Percentiles rank a stretch among this genome's conserved stretches.
These are phyloP conservation scores for Daldinia eschscholtzii DNA, from an alignment of 2,329 filamentous ascomycete species.

Conservation along the genomic window DNA sequence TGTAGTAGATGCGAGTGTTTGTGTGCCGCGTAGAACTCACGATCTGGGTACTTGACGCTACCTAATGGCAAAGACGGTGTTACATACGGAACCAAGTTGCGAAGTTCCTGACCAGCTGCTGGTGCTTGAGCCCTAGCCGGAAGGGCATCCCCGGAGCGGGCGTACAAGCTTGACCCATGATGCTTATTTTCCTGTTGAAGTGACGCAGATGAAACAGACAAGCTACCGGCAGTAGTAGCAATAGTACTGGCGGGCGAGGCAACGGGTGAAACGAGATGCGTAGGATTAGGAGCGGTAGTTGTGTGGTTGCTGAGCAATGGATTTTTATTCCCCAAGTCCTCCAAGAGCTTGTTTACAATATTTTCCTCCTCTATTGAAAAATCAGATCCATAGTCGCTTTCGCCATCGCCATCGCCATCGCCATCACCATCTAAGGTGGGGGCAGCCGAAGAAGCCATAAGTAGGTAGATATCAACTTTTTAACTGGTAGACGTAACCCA, in stretches of 20 bases:
- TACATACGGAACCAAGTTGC: background rate
- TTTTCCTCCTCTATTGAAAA: conserved; percentile 51
- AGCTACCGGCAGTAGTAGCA: conserved; percentile 2
- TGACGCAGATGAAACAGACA: background rate
- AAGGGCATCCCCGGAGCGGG: background rate
- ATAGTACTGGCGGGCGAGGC: conserved; percentile 6
- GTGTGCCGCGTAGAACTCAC: conserved; percentile 56
- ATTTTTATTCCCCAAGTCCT: conserved; percentile 31
- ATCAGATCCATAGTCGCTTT: conserved; percentile 53
- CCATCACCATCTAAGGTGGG: conserved; percentile 20
- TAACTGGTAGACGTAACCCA: background rate
- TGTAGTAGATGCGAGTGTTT: background rate
- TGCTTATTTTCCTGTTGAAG: conserved; percentile 6
- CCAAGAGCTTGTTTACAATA: conserved; percentile 49
- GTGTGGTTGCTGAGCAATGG: background rate
- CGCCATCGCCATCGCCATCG: conserved; percentile 34
- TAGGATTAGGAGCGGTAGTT: background rate
- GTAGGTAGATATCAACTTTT: conserved; percentile 4
- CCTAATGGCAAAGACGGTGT: conserved; percentile 36
- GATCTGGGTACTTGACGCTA: conserved; percentile 63
- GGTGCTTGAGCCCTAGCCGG: conserved; percentile 20
- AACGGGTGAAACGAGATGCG: conserved; percentile 3
- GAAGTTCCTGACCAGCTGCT: conserved; percentile 1
- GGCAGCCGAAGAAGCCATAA: conserved; percentile 32
- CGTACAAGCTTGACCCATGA: conserved; percentile 14